These are phyloP conservation scores for Colletotrichum shisoi DNA, from an alignment of 2,329 filamentous ascomycete species.

Conservation along the genomic window DNA sequence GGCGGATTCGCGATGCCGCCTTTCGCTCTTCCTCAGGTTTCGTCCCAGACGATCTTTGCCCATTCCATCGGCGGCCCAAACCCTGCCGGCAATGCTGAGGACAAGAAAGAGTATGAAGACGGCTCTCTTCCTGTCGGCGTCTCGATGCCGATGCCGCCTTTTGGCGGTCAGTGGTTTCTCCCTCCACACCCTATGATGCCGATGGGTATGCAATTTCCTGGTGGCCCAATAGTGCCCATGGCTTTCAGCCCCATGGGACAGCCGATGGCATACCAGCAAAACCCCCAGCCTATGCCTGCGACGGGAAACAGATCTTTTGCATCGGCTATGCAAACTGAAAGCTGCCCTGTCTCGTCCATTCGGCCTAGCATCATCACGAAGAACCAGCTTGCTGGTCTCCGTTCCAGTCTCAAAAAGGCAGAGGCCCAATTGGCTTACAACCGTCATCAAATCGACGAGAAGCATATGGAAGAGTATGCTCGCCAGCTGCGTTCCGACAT, in stretches of 20 bases:
- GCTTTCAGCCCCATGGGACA: slow-evolving; percentile 42
- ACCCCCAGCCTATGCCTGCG: slow-evolving; percentile 15
- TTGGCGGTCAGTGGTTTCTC: slow-evolving; percentile 31
- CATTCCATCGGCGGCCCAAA: neutral
- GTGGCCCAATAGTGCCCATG: slow-evolving; percentile 43
- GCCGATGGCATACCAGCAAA: slow-evolving; percentile 33
- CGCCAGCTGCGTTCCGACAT: slow-evolving; percentile 56
- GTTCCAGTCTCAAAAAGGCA: slow-evolving; percentile 61
- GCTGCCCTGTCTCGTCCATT: slow-evolving; percentile 64
- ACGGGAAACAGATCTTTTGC: slow-evolving; percentile 3
- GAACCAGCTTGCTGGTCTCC: slow-evolving; percentile 63
- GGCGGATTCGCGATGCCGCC: slow-evolving; percentile 22
- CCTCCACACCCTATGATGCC: slow-evolving; percentile 35
- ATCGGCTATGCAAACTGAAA: slow-evolving; percentile 5
- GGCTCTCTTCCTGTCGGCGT: neutral
- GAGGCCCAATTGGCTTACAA: slow-evolving; percentile 69
- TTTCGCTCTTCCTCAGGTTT: slow-evolving; percentile 7
- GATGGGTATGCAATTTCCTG: slow-evolving; percentile 41
- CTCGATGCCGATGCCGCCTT: slow-evolving; percentile 11
- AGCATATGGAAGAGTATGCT: slow-evolving; percentile 56
- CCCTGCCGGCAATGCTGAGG: slow-evolving; percentile 1
- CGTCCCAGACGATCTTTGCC: slow-evolving; percentile 10
- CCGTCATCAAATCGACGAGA: slow-evolving; percentile 68
- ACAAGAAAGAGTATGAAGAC: slow-evolving; percentile 11
- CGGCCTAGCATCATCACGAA: slow-evolving; percentile 67